Base-by-base conservation (phyloP, 768 basidiomycete genomes). In the Hericium alpestre region DNA sequence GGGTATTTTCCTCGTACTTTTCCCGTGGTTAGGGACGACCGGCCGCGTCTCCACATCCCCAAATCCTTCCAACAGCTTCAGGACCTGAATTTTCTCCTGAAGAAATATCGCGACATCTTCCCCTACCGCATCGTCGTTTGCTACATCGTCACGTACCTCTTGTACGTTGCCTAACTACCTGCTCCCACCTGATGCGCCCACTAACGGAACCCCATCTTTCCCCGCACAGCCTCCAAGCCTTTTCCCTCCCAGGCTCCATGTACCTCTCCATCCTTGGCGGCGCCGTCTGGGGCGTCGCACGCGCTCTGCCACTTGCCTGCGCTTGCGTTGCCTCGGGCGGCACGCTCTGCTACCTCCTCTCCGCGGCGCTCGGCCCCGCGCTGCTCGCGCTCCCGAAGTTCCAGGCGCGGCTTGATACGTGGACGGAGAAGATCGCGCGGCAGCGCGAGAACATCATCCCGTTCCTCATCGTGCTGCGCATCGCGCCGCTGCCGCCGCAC, bases 161-260 rank as follows among this genome's bases (percentile, higher is more conserved):
- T 96, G 93, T 94, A 63, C 61, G 91, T 79, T 41, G 53, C 53
- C 38, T 37, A 38, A 52, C 50, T 47, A n/a, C 23, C 51, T 22
- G 15, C 4, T 54, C 27, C 22, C n/a, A 20, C 43, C n/a, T 46
- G 20, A 46, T 46, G 2, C 18, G 20, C 25, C 27, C 22, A 51
- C 32, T 38, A n/a, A 56, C 66, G 58, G 16, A 51, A 56, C n/a
- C 37, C 46, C 15, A 20, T 38, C 15, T n/a, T 47, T 22, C 43
- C 22, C 37, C 25, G 32, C 49, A n/a, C 66, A 95, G 93, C 72
- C 77, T 97, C 7, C 94, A 98, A 76, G 92, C 93, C 0, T 98
- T 97, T 72, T 94, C 93, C 7, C 79, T 97, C 13, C 94, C 95
- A 0, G 94, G 94, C 1, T 95, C 93, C 46, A 95, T 98, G 93